phyloP scores from a whole-genome alignment of 306 rosid genomes.

The Vigna hirtella region DNA sequence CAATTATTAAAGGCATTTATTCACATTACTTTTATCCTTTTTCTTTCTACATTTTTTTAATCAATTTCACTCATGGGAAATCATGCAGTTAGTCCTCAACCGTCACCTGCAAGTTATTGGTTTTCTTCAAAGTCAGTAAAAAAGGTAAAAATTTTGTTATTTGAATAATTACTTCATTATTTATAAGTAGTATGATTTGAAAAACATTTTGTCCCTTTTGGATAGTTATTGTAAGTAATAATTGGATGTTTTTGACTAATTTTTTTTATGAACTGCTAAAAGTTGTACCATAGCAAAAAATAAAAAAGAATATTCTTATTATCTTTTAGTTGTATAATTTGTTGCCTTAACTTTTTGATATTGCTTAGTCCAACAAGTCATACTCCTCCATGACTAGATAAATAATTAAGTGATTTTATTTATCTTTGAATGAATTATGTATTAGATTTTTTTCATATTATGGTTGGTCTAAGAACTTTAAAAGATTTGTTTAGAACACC shows the following conservation, averaged over 20 bases:
- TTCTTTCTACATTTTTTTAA: conserved; percentile 27
- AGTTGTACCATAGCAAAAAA: neutral
- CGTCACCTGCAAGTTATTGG: conserved; percentile 69
- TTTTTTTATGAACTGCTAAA: neutral
- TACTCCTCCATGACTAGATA: no score
- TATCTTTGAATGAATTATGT: no score
- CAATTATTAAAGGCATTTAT: conserved; percentile 18
- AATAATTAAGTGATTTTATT: no score
- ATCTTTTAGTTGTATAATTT: no score
- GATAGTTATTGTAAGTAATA: neutral
- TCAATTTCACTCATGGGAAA: conserved; percentile 24
- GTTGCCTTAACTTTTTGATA: no score
- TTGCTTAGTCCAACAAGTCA: no score
- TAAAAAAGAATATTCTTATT: no score
- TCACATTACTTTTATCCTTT: neutral
- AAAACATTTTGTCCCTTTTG: neutral
- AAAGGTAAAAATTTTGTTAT: conserved; percentile 55
- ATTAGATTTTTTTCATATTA: no score
- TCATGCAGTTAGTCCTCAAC: conserved; percentile 60
- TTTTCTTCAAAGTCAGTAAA: conserved; percentile 75
- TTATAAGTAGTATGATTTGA: neutral
- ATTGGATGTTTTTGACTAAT: neutral
- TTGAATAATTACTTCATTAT: neutral
- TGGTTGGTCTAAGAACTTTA: no score
- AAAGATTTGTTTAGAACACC: no score